Conservation (phyloP, 768 basidiomycete species). For the Leccinum disarticulatum region DNA sequence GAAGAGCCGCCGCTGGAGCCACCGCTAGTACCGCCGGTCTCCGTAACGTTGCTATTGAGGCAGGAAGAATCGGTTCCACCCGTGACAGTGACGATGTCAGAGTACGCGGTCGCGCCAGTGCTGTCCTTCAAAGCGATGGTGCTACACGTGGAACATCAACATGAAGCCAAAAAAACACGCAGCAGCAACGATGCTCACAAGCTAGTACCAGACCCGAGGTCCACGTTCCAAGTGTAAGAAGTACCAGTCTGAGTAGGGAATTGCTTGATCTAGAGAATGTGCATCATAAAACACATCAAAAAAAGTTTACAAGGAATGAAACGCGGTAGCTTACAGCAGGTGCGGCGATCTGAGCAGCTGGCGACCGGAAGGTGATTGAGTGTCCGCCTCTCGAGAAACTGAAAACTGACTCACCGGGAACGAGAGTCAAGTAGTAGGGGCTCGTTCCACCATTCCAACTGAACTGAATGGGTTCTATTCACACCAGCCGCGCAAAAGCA, state of each 20-base stretch:
- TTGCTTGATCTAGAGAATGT: constrained; percentile 45
- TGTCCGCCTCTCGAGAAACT: neutral
- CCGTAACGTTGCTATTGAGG: constrained; percentile 21
- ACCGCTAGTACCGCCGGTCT: constrained; percentile 5
- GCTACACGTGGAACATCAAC: constrained; percentile 34
- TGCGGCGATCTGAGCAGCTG: constrained; percentile 55
- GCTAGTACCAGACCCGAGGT: constrained; percentile 41
- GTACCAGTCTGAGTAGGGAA: constrained; percentile 48
- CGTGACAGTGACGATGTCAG: constrained; percentile 48
- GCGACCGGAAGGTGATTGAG: neutral
- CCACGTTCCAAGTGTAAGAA: constrained; percentile 53
- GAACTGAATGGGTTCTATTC: constrained; percentile 58
- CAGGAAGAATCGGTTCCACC: constrained; percentile 35
- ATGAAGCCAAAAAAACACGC: neutral
- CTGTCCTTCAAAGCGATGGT: constrained; percentile 57
- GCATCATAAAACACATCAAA: neutral
- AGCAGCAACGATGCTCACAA: constrained; percentile 38
- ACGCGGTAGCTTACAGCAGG: constrained; percentile 42
- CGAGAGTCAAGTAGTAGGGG: constrained; percentile 59
- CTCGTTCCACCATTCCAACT: constrained; percentile 49
- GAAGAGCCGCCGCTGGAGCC: neutral
- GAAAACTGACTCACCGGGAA: constrained; percentile 50
- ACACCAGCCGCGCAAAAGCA: constrained; percentile 2
- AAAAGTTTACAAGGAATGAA: neutral
- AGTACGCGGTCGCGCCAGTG: constrained; percentile 53